Evolutionary conservation across 1,139 yeast genomes (phyloP), one percentile per base, ranked within the genome.

Genomic region (Suhomyces terraborum): DNA sequence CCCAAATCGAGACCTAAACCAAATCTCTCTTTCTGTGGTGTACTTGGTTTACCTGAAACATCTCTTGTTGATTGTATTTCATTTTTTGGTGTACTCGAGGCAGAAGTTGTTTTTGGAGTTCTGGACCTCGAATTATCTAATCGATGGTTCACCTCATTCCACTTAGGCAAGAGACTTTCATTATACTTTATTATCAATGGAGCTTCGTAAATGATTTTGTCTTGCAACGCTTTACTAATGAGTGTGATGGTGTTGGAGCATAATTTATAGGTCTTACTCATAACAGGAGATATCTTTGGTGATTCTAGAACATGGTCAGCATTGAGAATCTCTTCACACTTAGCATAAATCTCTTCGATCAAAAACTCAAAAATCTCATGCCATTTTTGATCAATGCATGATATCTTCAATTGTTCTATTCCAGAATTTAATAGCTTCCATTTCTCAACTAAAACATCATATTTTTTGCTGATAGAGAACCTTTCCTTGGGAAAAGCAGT

Each of bases 311-410:
- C 12, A 4, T 27, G 8, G 7, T 70, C 60, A 13, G 58, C 61
- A 26, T 64, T 58, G 12, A 69, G 52, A 25, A 65, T 48, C 9
- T 22, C 22, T 14, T 52, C 50, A 40, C 66, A 61, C 32, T 69
- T 67, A 2, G 49, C 51, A 3, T 57, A 56, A 6, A 75, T 55
- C 47, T 77, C 78, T 4, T 59, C 58, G 34, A 72, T 62, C 38
- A 80, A 54, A 44, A 66, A 72, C 10, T 57, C 60, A 48, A 79
- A 80, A 1, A 80, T 62, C 20, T 70, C 68, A 45, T 69, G 63
- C 89, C 88, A 83, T 50, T 79, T 72, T 24, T 66, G 64, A 43
- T 78, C 82, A 1, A 83, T 69, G 13, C 75, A 52, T 34, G 75
- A 79, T 7, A 50, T 50, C 51, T 75, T 76, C 42, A 83, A 63